phyloP scores from a whole-genome alignment of 805 yeast genomes.

The Yamadazyma olivae region DNA sequence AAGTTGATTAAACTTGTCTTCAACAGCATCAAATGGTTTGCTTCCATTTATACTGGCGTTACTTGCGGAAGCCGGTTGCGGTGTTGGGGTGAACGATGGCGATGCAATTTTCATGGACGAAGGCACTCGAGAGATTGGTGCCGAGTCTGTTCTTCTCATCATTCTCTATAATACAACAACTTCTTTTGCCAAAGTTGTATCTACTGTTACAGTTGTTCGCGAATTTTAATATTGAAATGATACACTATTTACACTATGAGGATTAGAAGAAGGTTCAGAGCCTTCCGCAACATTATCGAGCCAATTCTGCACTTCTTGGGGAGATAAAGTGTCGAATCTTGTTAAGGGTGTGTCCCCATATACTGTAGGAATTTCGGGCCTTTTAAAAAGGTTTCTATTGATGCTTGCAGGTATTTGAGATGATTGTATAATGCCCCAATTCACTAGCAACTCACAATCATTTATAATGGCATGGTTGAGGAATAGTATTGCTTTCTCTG shows the following conservation, averaged over 20 bases:
- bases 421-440: conserved; percentile 24
- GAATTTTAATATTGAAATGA: conserved; percentile 4
- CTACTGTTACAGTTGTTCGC: too few relatives aligned
- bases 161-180: too few relatives aligned
- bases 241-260: neutral
- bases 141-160: conserved; percentile 14
- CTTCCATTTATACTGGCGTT: too few relatives aligned
- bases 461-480: conserved; percentile 28
- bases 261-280: conserved; percentile 1
- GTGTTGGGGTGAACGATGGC: conserved; percentile 25
- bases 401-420: neutral
- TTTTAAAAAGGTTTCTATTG: too few relatives aligned
- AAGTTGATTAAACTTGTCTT: conserved; percentile 28
- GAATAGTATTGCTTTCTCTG: conserved; percentile 35
- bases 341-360: conserved; percentile 2
- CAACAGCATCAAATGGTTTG: conserved; percentile 19
- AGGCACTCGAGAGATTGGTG: conserved; percentile 35
- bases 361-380: conserved; percentile 1
- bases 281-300: conserved; percentile 1
- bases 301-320: conserved; percentile 3
- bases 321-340: conserved; percentile 2
- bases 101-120: conserved; percentile 27
- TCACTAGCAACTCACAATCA: conserved; percentile 24
- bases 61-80: too few relatives aligned
- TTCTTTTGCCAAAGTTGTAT: too few relatives aligned